Percentiles rank a stretch among this genome's conserved stretches.
Evolutionary conservation across 2,329 filamentous ascomycete species (phyloP).

Genomic region (Ciborinia camelliae): DNA sequence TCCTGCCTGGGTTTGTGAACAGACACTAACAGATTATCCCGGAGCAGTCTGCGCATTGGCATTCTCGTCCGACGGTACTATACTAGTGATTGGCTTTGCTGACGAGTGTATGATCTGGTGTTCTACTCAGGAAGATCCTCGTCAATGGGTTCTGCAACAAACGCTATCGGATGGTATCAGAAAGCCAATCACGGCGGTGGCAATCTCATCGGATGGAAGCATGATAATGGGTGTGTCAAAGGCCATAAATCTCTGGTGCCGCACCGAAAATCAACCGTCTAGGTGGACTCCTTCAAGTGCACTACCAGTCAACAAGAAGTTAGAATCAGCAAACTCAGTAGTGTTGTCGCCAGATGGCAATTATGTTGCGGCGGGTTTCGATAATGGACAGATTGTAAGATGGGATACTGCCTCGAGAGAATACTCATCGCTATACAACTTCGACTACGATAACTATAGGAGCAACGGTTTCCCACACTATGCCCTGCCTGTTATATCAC

Average conservation of each 20-base stretch:
- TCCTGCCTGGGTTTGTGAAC: neutral
- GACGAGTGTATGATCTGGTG: neutral
- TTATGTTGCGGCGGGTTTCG: neutral
- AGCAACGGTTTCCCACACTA: too few relatives aligned
- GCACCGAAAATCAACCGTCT: neutral
- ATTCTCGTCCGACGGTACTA: neutral
- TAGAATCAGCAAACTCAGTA: neutral
- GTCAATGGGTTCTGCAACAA: neutral
- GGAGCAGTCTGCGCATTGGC: neutral
- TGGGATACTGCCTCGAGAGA: constrained; percentile 17
- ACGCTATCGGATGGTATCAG: neutral
- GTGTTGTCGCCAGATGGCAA: neutral
- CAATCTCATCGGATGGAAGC: neutral
- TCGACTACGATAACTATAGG: too few relatives aligned
- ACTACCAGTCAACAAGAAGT: neutral
- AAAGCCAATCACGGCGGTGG: neutral
- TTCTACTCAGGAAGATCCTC: neutral
- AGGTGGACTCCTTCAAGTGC: neutral
- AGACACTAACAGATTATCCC: neutral
- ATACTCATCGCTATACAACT: neutral
- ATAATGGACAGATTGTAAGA: neutral
- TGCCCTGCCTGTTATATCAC: neutral
- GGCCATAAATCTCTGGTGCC: neutral
- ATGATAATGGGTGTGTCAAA: neutral
- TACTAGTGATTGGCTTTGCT: neutral